These are phyloP conservation scores for Penicillium sp. DNA, from an alignment of 2,329 filamentous ascomycete genomes.

Conservation along the genomic window DNA sequence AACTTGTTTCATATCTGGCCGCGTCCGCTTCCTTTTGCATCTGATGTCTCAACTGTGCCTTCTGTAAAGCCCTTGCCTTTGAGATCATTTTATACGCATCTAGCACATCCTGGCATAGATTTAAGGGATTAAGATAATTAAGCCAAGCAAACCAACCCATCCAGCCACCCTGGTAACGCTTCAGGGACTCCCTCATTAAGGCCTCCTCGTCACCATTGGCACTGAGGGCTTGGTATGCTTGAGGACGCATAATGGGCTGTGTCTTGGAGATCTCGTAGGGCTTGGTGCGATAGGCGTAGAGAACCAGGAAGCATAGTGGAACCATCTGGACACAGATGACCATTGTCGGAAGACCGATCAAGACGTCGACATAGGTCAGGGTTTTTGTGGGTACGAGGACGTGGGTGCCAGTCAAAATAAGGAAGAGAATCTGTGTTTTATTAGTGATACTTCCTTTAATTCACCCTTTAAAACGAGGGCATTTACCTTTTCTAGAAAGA, in stretches of 20 bases:
- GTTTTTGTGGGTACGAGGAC: neutral
- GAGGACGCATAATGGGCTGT: neutral
- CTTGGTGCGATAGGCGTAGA: neutral
- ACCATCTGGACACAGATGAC: neutral
- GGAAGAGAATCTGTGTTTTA: too few species aligned
- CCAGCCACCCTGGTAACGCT: neutral
- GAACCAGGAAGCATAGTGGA: neutral
- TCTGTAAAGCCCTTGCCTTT: too few species aligned
- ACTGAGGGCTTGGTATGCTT: too few species aligned
- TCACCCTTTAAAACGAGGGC: too few species aligned
- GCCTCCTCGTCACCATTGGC: neutral
- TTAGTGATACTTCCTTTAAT: too few species aligned
- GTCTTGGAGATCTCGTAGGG: neutral
- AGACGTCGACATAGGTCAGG: neutral
- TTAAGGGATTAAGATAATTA: neutral
- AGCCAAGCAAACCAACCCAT: neutral
- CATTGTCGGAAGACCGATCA: neutral
- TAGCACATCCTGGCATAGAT: neutral
- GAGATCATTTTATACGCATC: neutral
- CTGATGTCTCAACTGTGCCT: neutral
- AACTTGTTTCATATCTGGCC: too few species aligned
- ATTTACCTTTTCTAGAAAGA: conserved; percentile 29
- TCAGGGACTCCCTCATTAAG: neutral
- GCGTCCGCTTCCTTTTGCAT: neutral
- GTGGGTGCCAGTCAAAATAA: too few species aligned